Conservation (phyloP, 176 grass and related monocot genomes). For the Paspalum vaginatum region DNA sequence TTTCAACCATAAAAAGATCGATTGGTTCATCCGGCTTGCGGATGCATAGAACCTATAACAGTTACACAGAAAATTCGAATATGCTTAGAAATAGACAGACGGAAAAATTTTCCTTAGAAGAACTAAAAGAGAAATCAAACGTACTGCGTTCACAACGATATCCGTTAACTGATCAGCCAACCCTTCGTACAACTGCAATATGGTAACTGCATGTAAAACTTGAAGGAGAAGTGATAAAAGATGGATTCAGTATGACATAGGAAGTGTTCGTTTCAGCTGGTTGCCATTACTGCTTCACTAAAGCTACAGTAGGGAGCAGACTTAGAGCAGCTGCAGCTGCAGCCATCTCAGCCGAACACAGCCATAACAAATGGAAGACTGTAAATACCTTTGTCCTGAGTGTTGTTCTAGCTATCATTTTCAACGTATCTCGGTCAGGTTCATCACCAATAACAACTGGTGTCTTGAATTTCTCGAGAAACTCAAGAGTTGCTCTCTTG, state of each 20-base stretch:
- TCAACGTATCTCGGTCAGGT: constrained; percentile 91
- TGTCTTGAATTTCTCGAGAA: constrained; percentile 93
- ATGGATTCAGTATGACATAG: no score
- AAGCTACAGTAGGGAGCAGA: no score
- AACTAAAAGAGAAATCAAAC: background rate
- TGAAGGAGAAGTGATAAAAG: background rate
- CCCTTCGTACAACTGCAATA: constrained; percentile 80
- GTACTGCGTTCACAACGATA: constrained; percentile 84
- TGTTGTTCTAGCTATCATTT: constrained; percentile 93
- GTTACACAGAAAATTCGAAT: background rate
- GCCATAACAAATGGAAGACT: background rate
- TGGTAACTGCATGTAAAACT: constrained; percentile 9
- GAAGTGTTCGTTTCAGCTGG: no score
- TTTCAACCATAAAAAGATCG: constrained; percentile 99
- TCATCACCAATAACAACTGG: constrained; percentile 75
- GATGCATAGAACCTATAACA: constrained; percentile 81
- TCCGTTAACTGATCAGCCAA: constrained; percentile 92
- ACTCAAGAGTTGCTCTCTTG: constrained; percentile 90
- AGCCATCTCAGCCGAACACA: no score
- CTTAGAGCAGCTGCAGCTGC: no score
- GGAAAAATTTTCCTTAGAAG: constrained; percentile 4
- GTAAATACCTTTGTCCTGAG: constrained; percentile 88
- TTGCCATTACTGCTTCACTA: no score
- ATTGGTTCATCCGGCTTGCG: constrained; percentile 71
- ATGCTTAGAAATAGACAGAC: background rate